phyloP scores from a whole-genome alignment of 805 yeast species.

The Starmerella vaccinii region DNA sequence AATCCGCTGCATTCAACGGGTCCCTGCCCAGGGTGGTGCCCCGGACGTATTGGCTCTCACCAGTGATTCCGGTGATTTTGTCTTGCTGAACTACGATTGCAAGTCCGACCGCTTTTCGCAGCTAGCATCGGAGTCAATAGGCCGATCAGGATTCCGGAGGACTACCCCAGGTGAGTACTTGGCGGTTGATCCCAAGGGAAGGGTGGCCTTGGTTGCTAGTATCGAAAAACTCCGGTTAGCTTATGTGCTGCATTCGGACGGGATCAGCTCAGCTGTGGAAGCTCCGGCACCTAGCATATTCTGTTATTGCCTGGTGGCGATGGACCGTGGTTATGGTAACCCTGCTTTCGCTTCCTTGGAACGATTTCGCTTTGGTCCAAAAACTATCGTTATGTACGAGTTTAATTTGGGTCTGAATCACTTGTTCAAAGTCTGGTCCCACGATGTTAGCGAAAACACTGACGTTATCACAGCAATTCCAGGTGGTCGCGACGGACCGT shows the following conservation, averaged over 20 bases:
- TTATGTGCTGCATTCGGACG: background rate
- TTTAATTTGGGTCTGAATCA: constrained; percentile 79
- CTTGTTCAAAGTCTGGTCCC: constrained; percentile 46
- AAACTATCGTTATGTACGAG: constrained; percentile 56
- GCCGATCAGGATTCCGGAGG: constrained; percentile 62
- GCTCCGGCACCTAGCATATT: constrained; percentile 29
- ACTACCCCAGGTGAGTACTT: constrained; percentile 65
- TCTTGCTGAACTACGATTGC: constrained; percentile 41
- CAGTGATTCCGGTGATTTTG: constrained; percentile 69
- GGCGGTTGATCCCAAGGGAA: constrained; percentile 55
- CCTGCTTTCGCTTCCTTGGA: constrained; percentile 81
- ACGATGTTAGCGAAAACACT: constrained; percentile 35
- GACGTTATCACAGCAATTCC: constrained; percentile 59
- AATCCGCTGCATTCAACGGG: constrained; percentile 42
- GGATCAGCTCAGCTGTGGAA: background rate
- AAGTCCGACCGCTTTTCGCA: constrained; percentile 23
- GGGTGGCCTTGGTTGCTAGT: constrained; percentile 33
- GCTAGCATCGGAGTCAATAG: constrained; percentile 34
- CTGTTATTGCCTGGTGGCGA: constrained; percentile 44
- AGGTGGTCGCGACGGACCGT: constrained; percentile 56
- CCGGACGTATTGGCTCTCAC: constrained; percentile 55
- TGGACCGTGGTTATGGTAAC: constrained; percentile 72
- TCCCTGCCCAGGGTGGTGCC: constrained; percentile 44
- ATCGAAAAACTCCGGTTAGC: constrained; percentile 20
- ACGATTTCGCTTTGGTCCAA: constrained; percentile 35